Percentiles rank a stretch among this genome's conserved stretches.
Evolutionary conservation across 2,329 filamentous ascomycete species (phyloP).

Genomic region (Parascedosporium putredinis): DNA sequence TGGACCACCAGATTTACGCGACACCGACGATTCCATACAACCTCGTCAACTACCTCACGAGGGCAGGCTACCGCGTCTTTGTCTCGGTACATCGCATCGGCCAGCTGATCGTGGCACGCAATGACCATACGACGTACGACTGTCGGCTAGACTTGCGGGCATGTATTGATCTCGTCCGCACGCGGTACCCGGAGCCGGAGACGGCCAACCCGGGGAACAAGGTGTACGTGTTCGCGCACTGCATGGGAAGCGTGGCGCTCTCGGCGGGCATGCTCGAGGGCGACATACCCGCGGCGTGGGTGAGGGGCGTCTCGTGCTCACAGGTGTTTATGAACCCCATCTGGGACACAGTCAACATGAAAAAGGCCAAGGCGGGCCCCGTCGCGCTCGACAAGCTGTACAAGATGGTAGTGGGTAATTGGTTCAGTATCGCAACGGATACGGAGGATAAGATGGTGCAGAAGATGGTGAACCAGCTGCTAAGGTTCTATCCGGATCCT

Average conservation of each 20-base stretch:
- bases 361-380: constrained; percentile 40
- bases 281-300: constrained; percentile 45
- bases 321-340: constrained; percentile 56
- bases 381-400: constrained; percentile 41
- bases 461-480: constrained; percentile 39
- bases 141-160: constrained; percentile 48
- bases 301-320: constrained; percentile 46
- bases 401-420: constrained; percentile 34
- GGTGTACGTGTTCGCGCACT: constrained; percentile 51
- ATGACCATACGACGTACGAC: constrained; percentile 49
- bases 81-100: constrained; percentile 49
- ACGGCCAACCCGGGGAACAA: constrained; percentile 18
- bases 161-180: constrained; percentile 41
- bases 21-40: constrained; percentile 54
- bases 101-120: constrained; percentile 35
- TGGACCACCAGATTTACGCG: constrained; percentile 53
- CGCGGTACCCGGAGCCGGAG: constrained; percentile 19
- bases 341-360: constrained; percentile 44
- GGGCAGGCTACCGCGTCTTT: constrained; percentile 50
- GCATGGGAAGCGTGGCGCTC: constrained; percentile 52
- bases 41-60: constrained; percentile 51
- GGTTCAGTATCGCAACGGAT: constrained; percentile 43
- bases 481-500: constrained; percentile 46
- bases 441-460: constrained; percentile 38
- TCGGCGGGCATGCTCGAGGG: constrained; percentile 50